These are phyloP conservation scores for Brassica incana DNA, from an alignment of 345 rosid genomes.

Conservation along the genomic window DNA sequence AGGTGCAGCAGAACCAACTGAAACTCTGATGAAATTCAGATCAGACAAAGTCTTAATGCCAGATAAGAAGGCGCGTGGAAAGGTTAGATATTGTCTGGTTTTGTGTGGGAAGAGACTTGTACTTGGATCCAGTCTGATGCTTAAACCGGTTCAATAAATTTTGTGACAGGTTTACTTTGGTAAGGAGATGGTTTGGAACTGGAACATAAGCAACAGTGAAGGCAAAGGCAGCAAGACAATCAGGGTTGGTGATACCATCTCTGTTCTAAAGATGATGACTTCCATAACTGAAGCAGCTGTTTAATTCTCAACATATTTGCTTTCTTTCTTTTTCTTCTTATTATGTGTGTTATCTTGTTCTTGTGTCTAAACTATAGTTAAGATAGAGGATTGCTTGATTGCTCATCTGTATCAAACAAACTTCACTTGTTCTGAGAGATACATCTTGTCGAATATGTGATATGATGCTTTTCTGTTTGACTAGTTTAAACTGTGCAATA, in stretches of 20 bases:
- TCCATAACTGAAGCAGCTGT: slow-evolving; percentile 80
- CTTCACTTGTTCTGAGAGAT: background rate
- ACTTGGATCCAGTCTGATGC: background rate
- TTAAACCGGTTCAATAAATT: background rate
- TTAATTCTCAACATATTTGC: slow-evolving; percentile 28
- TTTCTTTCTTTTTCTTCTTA: background rate
- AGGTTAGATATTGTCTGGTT: slow-evolving; percentile 40
- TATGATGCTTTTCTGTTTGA: background rate
- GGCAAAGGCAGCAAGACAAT: slow-evolving; percentile 53
- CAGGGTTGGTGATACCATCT: slow-evolving; percentile 72
- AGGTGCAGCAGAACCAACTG: slow-evolving; percentile 65
- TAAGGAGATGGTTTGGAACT: slow-evolving; percentile 67
- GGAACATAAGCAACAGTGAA: slow-evolving; percentile 42
- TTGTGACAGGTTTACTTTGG: slow-evolving; percentile 71
- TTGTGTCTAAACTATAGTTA: slow-evolving; percentile 1
- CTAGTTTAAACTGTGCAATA: background rate
- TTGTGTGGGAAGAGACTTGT: slow-evolving; percentile 6
- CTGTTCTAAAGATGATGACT: slow-evolving; percentile 52
- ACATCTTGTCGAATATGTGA: slow-evolving; percentile 8
- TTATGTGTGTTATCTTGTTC: background rate
- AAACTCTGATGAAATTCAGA: slow-evolving; percentile 62
- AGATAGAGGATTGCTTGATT: background rate
- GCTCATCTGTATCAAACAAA: slow-evolving; percentile 16
- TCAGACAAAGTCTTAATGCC: slow-evolving; percentile 75
- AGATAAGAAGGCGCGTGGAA: slow-evolving; percentile 58